Evolutionary conservation across 2,329 filamentous ascomycete genomes (phyloP).

Genomic region (Apiospora sp.): DNA sequence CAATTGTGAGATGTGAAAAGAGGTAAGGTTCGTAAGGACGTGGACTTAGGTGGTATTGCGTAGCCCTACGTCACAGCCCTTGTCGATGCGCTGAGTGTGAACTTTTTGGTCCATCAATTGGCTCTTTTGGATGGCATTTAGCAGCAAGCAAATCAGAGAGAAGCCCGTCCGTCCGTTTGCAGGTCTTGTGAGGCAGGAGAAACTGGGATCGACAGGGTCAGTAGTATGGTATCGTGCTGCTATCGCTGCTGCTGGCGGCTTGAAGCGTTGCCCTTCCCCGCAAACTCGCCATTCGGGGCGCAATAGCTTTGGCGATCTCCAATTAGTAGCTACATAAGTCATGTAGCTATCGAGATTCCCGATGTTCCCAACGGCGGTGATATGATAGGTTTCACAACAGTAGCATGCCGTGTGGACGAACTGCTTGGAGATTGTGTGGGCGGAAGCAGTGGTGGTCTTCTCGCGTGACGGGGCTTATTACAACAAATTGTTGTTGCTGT

Average conservation of each 20-base stretch:
- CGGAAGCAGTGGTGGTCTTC: not conserved
- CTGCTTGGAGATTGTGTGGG: not conserved
- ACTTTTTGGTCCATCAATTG: not conserved
- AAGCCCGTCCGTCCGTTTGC: not conserved
- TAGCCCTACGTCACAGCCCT: slow-evolving; percentile 13
- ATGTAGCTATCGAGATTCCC: slow-evolving; percentile 7
- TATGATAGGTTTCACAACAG: slow-evolving; percentile 3
- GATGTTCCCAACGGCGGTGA: not conserved
- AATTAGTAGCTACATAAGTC: not conserved
- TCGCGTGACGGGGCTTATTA: not conserved
- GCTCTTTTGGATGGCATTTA: not conserved
- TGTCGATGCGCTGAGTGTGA: slow-evolving; percentile 3
- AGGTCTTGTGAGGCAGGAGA: slow-evolving; percentile 5
- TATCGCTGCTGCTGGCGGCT: not conserved
- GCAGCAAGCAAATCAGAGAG: not conserved
- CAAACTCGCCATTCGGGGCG: not conserved
- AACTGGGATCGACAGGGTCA: slow-evolving; percentile 9
- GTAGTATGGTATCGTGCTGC: not conserved
- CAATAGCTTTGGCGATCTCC: slow-evolving; percentile 14
- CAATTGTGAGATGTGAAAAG: not conserved
- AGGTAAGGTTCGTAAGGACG: not conserved
- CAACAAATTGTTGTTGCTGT: not conserved
- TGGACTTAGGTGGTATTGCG: not conserved
- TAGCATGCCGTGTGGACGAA: not conserved
- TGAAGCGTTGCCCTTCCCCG: not conserved